These are phyloP conservation scores for Perkinsus chesapeaki DNA, from an alignment of 169 alveolate genomes.

Conservation along the genomic window DNA sequence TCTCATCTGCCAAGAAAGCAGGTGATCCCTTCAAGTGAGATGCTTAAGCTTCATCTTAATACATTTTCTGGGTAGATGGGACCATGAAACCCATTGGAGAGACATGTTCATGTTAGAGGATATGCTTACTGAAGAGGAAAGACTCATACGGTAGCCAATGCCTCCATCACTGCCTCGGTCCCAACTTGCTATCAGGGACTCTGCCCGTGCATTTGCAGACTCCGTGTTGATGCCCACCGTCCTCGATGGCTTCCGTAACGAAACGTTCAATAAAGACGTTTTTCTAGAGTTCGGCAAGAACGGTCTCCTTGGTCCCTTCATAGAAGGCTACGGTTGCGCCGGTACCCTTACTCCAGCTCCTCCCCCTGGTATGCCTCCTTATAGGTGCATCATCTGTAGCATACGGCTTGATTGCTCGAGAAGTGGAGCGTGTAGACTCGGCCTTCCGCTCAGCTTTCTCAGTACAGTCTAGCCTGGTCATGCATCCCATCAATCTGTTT, in stretches of 20 bases:
- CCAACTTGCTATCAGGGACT: neutral
- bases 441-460: slow-evolving; percentile 64
- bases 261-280: slow-evolving; percentile 43
- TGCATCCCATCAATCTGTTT: slow-evolving; percentile 58
- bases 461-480: slow-evolving; percentile 63
- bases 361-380: neutral
- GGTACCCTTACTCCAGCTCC: slow-evolving; percentile 24
- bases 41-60: neutral
- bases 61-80: neutral
- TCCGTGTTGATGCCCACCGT: slow-evolving; percentile 39
- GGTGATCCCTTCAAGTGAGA: neutral
- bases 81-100: neutral
- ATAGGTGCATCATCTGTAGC: slow-evolving; percentile 44
- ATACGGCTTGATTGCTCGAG: slow-evolving; percentile 64
- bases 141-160: too few species aligned
- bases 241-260: slow-evolving; percentile 42
- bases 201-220: neutral
- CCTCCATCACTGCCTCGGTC: too few species aligned
- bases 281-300: slow-evolving; percentile 49
- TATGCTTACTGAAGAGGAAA: neutral
- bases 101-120: slow-evolving; percentile 1
- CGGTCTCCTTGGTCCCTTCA: slow-evolving; percentile 63
- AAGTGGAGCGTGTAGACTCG: slow-evolving; percentile 63
- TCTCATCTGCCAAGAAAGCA: neutral
- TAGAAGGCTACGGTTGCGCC: slow-evolving; percentile 57